Conservation (phyloP, 2,329 filamentous ascomycete species). For the Microdochium trichocladiopsis region DNA sequence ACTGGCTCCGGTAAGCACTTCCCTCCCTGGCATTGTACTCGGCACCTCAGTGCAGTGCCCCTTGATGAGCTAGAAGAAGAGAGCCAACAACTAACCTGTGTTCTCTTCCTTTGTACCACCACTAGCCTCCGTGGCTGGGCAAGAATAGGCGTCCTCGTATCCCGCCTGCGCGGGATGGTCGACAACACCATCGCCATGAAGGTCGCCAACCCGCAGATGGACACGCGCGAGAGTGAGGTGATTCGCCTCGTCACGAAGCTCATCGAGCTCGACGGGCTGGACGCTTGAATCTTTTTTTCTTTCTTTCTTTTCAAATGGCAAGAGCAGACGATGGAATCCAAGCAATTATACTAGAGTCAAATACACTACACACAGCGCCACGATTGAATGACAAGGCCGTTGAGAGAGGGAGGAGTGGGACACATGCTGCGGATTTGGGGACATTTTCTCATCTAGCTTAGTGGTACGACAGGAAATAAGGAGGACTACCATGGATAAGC, state of each 20-base stretch:
- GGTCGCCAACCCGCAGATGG: conserved; percentile 65
- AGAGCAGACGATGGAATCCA: background rate
- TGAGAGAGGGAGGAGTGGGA: too few relatives aligned
- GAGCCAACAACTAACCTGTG: background rate
- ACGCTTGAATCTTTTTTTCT: conserved; percentile 39
- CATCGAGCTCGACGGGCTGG: conserved; percentile 84
- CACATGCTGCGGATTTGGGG: too few relatives aligned
- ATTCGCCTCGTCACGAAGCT: conserved; percentile 72
- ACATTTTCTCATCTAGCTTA: too few relatives aligned
- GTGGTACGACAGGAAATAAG: too few relatives aligned
- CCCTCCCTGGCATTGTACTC: background rate
- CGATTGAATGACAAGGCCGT: too few relatives aligned
- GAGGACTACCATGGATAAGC: too few relatives aligned
- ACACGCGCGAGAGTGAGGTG: conserved; percentile 55
- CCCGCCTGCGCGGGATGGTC: conserved; percentile 75
- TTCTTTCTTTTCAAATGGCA: too few relatives aligned
- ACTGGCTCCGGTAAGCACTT: conserved; percentile 59
- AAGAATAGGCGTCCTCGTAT: conserved; percentile 83
- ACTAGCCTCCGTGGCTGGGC: conserved; percentile 77
- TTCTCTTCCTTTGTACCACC: conserved; percentile 4
- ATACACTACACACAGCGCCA: too few relatives aligned
- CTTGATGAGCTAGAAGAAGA: background rate
- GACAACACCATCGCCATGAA: conserved; percentile 77
- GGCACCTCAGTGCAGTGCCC: background rate
- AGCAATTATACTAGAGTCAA: background rate